These are phyloP conservation scores for Suillus clintonianus DNA, from an alignment of 768 basidiomycete species.

Conservation along the genomic window DNA sequence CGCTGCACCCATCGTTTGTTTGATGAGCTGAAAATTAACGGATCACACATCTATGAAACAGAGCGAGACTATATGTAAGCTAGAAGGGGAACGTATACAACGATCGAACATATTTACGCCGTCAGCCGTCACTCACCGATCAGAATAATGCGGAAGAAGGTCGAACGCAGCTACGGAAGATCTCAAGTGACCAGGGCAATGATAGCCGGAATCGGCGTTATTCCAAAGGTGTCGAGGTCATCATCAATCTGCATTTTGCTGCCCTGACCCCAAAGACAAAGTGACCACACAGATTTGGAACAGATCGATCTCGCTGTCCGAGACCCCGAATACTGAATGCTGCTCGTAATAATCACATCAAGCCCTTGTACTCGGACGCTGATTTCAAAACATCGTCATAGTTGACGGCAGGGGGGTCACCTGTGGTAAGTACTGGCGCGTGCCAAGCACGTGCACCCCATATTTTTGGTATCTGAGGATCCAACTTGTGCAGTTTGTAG, in stretches of 20 bases:
- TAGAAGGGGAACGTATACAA: neutral
- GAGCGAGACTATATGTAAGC: neutral
- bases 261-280: conserved; percentile 1
- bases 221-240: neutral
- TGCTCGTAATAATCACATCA: neutral
- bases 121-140: neutral
- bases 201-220: neutral
- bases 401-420: neutral
- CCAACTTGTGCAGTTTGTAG: neutral
- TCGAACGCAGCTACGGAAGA: neutral
- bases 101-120: neutral
- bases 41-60: neutral
- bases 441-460: neutral
- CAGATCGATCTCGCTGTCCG: neutral
- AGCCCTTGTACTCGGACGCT: neutral
- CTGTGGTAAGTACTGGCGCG: neutral
- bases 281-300: neutral
- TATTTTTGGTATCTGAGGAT: neutral
- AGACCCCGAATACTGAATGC: neutral
- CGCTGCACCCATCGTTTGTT: neutral
- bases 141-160: neutral
- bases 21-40: neutral
- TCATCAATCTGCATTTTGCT: conserved; percentile 1
- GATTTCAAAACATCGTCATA: neutral
- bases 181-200: neutral